Base-by-base conservation (phyloP, 495 filamentous ascomycete species). In the Chaetomium cochliodes region DNA sequence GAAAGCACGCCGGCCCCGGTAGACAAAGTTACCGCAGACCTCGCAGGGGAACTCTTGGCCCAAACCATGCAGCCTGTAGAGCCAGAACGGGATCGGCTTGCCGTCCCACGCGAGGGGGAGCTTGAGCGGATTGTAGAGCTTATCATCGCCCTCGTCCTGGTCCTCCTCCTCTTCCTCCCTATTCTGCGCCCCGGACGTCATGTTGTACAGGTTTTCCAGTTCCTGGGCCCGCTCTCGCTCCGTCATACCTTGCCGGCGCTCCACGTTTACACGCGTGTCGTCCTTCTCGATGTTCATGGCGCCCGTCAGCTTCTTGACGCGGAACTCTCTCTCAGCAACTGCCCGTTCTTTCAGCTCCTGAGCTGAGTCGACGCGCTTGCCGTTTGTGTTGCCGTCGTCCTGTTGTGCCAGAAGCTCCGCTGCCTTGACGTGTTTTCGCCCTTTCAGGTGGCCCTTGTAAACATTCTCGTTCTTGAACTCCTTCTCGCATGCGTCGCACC, bases 41-140 rank as follows among this genome's bases (percentile, higher is more conserved):
- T 98, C 93, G 78, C 94, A 98, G 4, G 88, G 83, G 67, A 96
- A 97, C 70, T 98, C 94, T 42, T 97, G 92, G 11, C 94, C 94
- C 11, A 98, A 82, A 15, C 94, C 94, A 72, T 98, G 94, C 18
- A 98, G 81, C 70, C 97, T 93, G 82, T 97, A 98, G 3, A 98
- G 86, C 94, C 94, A 98, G 80, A 93, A 98, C 16, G 94, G 94
- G 70, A 98, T 98, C 18, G 94, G 94, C 73, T 98, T 98, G 42
- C 96, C 93, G 69, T 98, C 94, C 94, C 94, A 98, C 5, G 91
- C 93, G 20, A 98, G 81, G 7, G 94, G 94, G 9, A 98, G 81
- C 70, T 98, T 98, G 64, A 98, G 83, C 1, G 94, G 94, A 73
- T 98, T 98, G 83, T 97, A 97, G 65, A 98, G 88, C 67, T 87